A percentile compares a stretch with the other conserved stretches of the same genome.
phyloP scores from a whole-genome alignment of 495 filamentous ascomycete species.

The Hyphodiscus hymeniophilus region DNA sequence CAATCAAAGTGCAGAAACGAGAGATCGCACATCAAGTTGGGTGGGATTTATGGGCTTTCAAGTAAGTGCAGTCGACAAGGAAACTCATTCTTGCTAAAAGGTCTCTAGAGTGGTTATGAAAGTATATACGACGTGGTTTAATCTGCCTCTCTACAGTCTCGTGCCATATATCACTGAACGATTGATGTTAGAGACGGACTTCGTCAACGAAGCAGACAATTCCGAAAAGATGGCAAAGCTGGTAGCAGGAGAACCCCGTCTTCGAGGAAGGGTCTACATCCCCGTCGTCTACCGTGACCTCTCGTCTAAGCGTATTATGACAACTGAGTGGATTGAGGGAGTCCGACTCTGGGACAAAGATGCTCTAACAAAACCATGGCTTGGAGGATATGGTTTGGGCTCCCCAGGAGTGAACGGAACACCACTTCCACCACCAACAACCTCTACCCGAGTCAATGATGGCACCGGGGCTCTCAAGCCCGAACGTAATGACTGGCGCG shows the following conservation, averaged over 20 bases:
- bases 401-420: constrained; percentile 71
- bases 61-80: constrained; percentile 47
- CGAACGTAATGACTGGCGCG: constrained; percentile 70
- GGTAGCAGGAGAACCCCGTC: constrained; percentile 65
- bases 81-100: no score
- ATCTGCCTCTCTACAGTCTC: constrained; percentile 79
- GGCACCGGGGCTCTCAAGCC: constrained; percentile 57
- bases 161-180: constrained; percentile 87
- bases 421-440: constrained; percentile 45
- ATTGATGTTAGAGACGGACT: constrained; percentile 86
- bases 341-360: constrained; percentile 85
- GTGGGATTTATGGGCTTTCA: constrained; percentile 95
- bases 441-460: constrained; percentile 34
- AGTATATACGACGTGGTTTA: constrained; percentile 73
- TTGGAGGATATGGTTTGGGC: constrained; percentile 63
- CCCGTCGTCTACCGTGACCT: constrained; percentile 77
- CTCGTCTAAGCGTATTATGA: constrained; percentile 78
- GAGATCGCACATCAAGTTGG: constrained; percentile 84
- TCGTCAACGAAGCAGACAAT: constrained; percentile 83
- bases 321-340: constrained; percentile 96
- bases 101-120: constrained; percentile 55
- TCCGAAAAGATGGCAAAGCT: constrained; percentile 73
- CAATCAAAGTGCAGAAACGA: constrained; percentile 92
- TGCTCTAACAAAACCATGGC: constrained; percentile 63
- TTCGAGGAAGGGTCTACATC: constrained; percentile 77